Conservation (phyloP, 805 yeast species). For the Metschnikowia kofuensis region DNA sequence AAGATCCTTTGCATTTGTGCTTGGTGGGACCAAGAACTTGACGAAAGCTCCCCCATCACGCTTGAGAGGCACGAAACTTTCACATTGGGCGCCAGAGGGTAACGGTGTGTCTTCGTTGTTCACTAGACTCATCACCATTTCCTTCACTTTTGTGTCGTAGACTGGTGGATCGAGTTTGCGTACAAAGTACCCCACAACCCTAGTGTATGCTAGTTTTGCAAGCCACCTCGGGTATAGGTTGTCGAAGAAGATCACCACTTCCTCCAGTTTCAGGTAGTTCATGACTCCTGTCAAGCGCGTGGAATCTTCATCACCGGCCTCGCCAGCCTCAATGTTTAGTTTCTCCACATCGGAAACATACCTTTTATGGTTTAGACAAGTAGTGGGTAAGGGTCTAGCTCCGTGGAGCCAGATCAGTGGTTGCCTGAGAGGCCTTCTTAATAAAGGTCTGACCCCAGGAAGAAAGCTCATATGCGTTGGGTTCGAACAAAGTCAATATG, state of each 20-base stretch:
- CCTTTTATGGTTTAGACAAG: background rate
- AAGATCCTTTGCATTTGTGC: slow-evolving; percentile 47
- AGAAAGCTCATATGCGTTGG: background rate
- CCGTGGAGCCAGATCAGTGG: background rate
- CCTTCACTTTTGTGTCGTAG: slow-evolving; percentile 18
- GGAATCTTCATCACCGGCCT: slow-evolving; percentile 30
- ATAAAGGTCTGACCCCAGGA: background rate
- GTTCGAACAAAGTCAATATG: background rate
- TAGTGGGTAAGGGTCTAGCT: background rate
- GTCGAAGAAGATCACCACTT: slow-evolving; percentile 37
- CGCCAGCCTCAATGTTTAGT: slow-evolving; percentile 34
- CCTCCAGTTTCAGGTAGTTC: slow-evolving; percentile 28
- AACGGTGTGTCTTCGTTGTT: slow-evolving; percentile 23
- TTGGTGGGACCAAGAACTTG: slow-evolving; percentile 61
- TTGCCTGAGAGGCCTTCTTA: background rate
- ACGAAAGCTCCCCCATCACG: slow-evolving; percentile 96
- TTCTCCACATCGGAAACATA: slow-evolving; percentile 25
- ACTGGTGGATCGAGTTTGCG: slow-evolving; percentile 15
- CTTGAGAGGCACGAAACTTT: slow-evolving; percentile 63
- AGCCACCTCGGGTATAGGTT: slow-evolving; percentile 31
- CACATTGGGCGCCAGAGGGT: slow-evolving; percentile 39
- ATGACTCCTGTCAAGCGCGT: slow-evolving; percentile 41
- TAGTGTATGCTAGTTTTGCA: slow-evolving; percentile 23
- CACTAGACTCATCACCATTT: slow-evolving; percentile 18
- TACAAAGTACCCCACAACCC: slow-evolving; percentile 19